Percentiles rank a stretch among this genome's conserved stretches.
phyloP scores from a whole-genome alignment of 257 asterid genomes.

The Cruciata laevipes region DNA sequence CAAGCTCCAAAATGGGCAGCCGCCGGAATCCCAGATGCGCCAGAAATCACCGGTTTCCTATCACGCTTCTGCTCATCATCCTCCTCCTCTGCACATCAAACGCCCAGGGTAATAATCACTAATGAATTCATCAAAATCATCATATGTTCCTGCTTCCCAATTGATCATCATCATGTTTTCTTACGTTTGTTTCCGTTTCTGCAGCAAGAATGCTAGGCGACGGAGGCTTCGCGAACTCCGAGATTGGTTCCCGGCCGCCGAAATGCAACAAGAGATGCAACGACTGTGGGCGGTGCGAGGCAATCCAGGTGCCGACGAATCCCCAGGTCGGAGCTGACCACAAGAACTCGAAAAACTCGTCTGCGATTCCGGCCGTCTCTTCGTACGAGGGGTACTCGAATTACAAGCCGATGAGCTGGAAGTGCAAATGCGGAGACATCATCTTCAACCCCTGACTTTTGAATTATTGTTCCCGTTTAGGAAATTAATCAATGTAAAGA shows the following conservation, averaged over 20 bases:
- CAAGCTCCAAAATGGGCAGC: constrained; percentile 28
- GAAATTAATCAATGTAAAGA: background rate
- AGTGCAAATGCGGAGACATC: constrained; percentile 80
- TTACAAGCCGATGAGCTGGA: constrained; percentile 98
- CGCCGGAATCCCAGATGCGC: constrained; percentile 19
- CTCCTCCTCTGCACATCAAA: constrained; percentile 23
- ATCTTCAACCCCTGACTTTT: constrained; percentile 56
- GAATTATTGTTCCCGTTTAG: background rate
- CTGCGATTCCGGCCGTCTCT: constrained; percentile 16
- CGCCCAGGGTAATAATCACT: constrained; percentile 43
- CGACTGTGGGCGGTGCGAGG: constrained; percentile 62
- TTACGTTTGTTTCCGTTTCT: constrained; percentile 4
- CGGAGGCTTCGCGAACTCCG: constrained; percentile 16
- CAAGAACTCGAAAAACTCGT: constrained; percentile 20
- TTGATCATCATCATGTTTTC: background rate
- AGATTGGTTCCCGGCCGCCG: constrained; percentile 89
- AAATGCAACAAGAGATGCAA: constrained; percentile 62
- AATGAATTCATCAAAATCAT: no score
- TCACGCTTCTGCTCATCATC: constrained; percentile 21
- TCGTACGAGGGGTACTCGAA: constrained; percentile 32
- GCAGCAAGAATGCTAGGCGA: constrained; percentile 42
- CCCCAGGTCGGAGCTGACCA: constrained; percentile 30
- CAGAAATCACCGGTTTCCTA: constrained; percentile 20
- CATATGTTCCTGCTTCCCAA: background rate
- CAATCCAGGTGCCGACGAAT: constrained; percentile 80